Percentiles rank a stretch among this genome's conserved stretches.
Conservation (phyloP, 176 grass and related monocot species). For the Stipa capillata region DNA sequence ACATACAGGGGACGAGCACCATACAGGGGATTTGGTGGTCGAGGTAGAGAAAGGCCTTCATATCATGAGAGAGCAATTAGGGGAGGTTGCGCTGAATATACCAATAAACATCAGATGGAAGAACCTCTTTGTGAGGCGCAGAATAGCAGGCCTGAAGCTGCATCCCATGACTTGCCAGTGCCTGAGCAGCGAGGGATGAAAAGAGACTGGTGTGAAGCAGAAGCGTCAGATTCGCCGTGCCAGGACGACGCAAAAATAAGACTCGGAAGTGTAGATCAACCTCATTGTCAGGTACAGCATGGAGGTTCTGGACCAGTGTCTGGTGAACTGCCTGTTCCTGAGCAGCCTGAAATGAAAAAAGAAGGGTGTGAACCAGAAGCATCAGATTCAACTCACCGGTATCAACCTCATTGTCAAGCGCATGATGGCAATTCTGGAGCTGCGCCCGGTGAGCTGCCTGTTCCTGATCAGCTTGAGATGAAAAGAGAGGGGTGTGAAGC, state of each 20-base stretch:
- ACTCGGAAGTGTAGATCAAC: background rate
- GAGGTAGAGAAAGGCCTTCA: conserved; percentile 6
- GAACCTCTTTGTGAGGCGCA: background rate
- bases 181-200: conserved; percentile 21
- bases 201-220: conserved; percentile 20
- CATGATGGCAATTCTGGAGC: background rate
- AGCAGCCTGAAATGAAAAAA: conserved; percentile 13
- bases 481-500: conserved; percentile 7
- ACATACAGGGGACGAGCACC: background rate
- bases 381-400: conserved; percentile 13
- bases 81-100: background rate
- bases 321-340: background rate
- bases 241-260: conserved; percentile 26
- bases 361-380: background rate
- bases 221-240: conserved; percentile 31
- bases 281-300: background rate
- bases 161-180: background rate
- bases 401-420: background rate
- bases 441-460: background rate
- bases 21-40: background rate
- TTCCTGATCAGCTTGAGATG: background rate
- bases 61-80: conserved; percentile 1
- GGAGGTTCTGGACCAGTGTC: background rate
- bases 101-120: conserved; percentile 1
- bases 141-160: background rate